These are phyloP conservation scores for Globisporangium radiosum DNA, from an alignment of 352 stramenopile species.

Conservation along the genomic window DNA sequence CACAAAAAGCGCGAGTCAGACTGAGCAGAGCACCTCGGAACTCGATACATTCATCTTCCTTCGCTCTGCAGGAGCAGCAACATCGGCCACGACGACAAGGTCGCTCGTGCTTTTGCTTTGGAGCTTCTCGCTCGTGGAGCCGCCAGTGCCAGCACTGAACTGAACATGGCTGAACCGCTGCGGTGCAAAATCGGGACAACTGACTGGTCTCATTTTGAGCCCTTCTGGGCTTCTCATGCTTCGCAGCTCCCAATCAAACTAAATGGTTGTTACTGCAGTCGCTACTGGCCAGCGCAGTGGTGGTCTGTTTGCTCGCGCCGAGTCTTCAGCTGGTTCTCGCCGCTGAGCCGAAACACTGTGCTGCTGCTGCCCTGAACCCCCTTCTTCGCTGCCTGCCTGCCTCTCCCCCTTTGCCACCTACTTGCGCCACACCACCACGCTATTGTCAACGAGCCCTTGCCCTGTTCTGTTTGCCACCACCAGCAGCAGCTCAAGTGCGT, in stretches of 20 bases:
- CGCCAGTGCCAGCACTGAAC: too few relatives aligned
- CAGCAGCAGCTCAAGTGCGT: background rate
- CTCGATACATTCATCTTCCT: too few relatives aligned
- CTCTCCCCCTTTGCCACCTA: background rate
- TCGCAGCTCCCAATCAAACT: background rate
- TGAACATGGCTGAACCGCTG: background rate
- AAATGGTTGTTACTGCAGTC: background rate
- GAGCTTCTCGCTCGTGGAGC: too few relatives aligned
- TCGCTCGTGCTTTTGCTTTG: too few relatives aligned
- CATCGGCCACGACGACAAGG: too few relatives aligned
- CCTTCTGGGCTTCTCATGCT: background rate
- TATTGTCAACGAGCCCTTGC: background rate
- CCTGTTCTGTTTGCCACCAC: background rate
- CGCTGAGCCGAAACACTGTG: slow-evolving; percentile 7
- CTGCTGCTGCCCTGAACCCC: slow-evolving; percentile 10
- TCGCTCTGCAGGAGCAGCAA: too few relatives aligned
- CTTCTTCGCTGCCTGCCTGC: slow-evolving; percentile 8
- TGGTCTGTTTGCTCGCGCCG: too few relatives aligned
- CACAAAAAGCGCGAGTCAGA: too few relatives aligned
- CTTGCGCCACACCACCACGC: too few relatives aligned
- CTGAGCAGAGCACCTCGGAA: too few relatives aligned
- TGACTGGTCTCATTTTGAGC: slow-evolving; percentile 8
- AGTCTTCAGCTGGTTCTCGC: background rate
- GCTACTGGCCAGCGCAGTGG: too few relatives aligned
- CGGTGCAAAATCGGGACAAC: background rate